Conservation (phyloP, 768 basidiomycete species). For the Podaxis mareebaensis region DNA sequence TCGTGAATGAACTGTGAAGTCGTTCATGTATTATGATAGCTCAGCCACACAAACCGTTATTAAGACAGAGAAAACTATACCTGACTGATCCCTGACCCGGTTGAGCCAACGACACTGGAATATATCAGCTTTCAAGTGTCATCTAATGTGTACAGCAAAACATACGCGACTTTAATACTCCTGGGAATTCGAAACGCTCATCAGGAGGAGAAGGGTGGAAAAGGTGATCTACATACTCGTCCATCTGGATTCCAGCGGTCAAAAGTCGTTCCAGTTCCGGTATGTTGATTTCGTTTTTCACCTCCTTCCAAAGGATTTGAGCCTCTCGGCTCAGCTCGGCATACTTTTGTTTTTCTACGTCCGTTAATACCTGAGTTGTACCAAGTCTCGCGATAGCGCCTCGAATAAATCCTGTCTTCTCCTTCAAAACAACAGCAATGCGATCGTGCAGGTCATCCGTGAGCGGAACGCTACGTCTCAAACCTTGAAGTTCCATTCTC, state of each 20-base stretch:
- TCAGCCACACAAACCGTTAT: too few species aligned
- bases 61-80: not conserved
- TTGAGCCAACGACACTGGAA: not conserved
- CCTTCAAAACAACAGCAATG: not conserved
- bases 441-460: not conserved
- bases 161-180: not conserved
- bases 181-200: not conserved
- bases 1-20: not conserved
- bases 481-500: not conserved
- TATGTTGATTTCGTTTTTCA: not conserved
- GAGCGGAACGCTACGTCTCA: not conserved
- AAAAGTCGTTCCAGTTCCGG: conserved; percentile 1
- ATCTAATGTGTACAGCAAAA: not conserved
- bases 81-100: not conserved
- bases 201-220: not conserved
- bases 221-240: not conserved
- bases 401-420: not conserved
- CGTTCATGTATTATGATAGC: not conserved
- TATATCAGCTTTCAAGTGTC: not conserved
- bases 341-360: not conserved
- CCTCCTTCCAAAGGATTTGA: conserved; percentile 1
- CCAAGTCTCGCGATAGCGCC: not conserved
- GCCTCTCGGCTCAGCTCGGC: not conserved
- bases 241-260: not conserved
- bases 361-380: not conserved